Evolutionary conservation across 345 rosid genomes (phyloP), one percentile per base, ranked within the genome.

Genomic region (Camelina hispida): DNA sequence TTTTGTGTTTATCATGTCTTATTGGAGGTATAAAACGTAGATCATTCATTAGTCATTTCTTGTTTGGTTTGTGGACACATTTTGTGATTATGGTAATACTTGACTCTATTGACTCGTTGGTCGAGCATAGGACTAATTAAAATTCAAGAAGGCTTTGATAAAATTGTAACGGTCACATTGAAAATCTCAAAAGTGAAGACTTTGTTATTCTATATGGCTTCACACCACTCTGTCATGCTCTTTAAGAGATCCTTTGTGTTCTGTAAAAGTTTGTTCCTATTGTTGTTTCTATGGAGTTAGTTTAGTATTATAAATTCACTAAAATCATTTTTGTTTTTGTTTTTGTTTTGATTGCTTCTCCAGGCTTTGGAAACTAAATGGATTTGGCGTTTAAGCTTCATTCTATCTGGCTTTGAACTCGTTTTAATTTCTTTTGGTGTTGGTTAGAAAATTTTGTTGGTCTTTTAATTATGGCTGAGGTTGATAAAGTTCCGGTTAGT

Each of bases 381-480:
- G 14, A 12, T 17, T 69, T 47, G 37, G 59, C 9, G 16, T 35
- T 28, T 46, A 35, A 54, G 62, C 32, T 50, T 30, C 6, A 16
- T 62, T 59, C 56, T 37, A 35, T 15, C 72, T 4, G 42, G 64
- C 16, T 43, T 50, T 60, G 68, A 71, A 52, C 69, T 81, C 66
- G 67, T 76, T 44, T 66, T 48, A 38, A 38, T 38, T 34, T 38
- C 42, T 38, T 38, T 11, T 38, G 42, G 2, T 38, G 1, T 11
- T 37, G 42, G 42, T 37, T 38, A 38, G 42, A 38, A 34, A 9
- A 9, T 38, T 9, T 38, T 38, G 1, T 38, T 38, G 42, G 42
- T 80, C 62, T 73, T 28, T 52, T 81, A 66, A n/a, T 44, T 78
- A 72, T 78, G 81, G 66, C 77, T 58, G 77, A 66, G 37, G 62